A percentile compares a stretch with the other conserved stretches of the same genome.
Conservation (phyloP, 352 stramenopile species). For the Phytophthora hibernalis region DNA sequence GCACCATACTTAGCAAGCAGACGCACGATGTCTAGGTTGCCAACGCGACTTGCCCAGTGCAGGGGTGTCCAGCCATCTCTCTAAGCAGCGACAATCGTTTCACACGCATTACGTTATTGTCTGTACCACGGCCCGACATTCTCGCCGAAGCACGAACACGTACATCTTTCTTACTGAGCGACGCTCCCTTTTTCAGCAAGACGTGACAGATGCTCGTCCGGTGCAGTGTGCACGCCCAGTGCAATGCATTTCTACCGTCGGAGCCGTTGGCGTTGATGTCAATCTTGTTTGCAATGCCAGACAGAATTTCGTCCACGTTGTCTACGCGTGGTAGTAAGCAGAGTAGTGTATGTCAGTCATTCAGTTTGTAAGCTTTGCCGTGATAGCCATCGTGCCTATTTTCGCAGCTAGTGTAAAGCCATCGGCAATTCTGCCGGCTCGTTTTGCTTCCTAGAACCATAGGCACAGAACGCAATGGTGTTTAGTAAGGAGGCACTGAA, state of each 20-base stretch:
- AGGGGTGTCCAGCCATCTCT: constrained; percentile 78
- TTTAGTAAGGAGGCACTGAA: neutral
- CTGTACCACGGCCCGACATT: neutral
- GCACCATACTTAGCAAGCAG: constrained; percentile 81
- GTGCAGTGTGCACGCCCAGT: constrained; percentile 83
- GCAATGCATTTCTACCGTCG: constrained; percentile 79
- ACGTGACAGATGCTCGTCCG: constrained; percentile 81
- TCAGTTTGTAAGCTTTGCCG: too few species aligned
- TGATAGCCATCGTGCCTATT: constrained; percentile 29
- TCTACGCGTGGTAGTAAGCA: constrained; percentile 36
- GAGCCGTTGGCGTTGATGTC: constrained; percentile 80
- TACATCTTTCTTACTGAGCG: constrained; percentile 82
- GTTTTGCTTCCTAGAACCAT: constrained; percentile 47
- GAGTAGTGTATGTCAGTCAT: neutral
- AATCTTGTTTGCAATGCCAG: constrained; percentile 71
- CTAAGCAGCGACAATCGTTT: constrained; percentile 29
- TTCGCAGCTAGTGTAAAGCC: constrained; percentile 80
- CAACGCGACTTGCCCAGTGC: constrained; percentile 82
- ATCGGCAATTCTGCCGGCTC: constrained; percentile 56
- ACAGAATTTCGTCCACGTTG: constrained; percentile 79
- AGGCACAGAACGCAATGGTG: constrained; percentile 1
- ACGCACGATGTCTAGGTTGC: constrained; percentile 76
- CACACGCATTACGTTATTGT: neutral
- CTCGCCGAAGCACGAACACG: neutral
- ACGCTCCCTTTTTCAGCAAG: constrained; percentile 84